These are phyloP conservation scores for Linnemannia elongata DNA, from an alignment of 192 early-diverging fungal genomes.

Conservation along the genomic window DNA sequence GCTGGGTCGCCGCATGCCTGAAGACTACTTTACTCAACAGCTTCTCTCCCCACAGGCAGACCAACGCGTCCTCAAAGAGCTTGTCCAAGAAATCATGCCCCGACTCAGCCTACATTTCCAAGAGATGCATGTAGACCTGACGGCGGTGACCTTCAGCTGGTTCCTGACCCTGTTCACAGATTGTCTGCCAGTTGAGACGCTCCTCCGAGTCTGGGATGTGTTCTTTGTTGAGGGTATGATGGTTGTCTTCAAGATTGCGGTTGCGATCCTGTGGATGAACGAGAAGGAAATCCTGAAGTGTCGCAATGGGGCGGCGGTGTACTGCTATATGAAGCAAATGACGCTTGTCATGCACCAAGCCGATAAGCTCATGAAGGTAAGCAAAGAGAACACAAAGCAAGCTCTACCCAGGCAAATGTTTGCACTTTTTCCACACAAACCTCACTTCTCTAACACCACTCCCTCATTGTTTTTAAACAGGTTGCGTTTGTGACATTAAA, in stretches of 20 bases:
- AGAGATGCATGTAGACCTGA: conserved; percentile 59
- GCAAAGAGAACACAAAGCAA: conserved; percentile 28
- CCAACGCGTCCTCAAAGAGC: conserved; percentile 65
- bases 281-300: conserved; percentile 62
- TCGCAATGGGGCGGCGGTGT: conserved; percentile 57
- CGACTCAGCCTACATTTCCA: conserved; percentile 59
- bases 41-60: conserved; percentile 65
- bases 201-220: conserved; percentile 69
- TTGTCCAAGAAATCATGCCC: conserved; percentile 64
- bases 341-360: conserved; percentile 52
- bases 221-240: conserved; percentile 67
- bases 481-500: conserved; percentile 49
- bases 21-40: conserved; percentile 64
- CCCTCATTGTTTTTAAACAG: neutral
- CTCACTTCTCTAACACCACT: neutral
- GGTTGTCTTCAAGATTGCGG: conserved; percentile 62
- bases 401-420: neutral
- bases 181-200: conserved; percentile 59
- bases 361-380: conserved; percentile 60
- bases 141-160: conserved; percentile 69
- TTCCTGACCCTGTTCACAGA: conserved; percentile 68
- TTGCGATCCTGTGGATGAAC: conserved; percentile 63
- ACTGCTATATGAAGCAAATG: conserved; percentile 65
- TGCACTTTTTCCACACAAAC: neutral
- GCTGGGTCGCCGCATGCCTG: conserved; percentile 62